Evolutionary conservation across 805 yeast species (phyloP).

Genomic region (Ogataea siamensis): DNA sequence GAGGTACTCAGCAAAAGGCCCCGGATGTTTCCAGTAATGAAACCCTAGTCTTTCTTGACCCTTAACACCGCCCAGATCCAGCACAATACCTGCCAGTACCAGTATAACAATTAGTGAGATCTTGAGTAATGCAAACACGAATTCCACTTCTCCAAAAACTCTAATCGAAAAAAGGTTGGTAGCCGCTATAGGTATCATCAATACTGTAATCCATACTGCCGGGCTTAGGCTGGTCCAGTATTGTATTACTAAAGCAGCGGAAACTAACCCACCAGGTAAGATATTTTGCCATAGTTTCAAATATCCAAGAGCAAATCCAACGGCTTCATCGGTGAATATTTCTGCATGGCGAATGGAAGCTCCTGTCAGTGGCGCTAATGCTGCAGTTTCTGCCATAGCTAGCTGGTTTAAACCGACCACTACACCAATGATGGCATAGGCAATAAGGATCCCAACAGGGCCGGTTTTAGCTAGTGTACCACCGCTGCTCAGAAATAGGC

Average conservation of each 20-base stretch:
- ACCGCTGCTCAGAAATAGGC: background rate
- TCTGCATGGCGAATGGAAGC: background rate
- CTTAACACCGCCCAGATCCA: constrained; percentile 63
- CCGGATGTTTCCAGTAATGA: constrained; percentile 33
- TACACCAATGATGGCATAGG: background rate
- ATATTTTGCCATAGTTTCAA: background rate
- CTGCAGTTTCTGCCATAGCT: background rate
- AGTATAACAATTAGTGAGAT: constrained; percentile 59
- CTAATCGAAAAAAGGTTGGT: constrained; percentile 49
- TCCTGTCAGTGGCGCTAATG: background rate
- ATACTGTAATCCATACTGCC: constrained; percentile 38
- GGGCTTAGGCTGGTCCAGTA: background rate
- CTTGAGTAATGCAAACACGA: constrained; percentile 59
- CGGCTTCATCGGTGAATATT: background rate
- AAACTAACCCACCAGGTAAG: background rate
- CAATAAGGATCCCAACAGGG: background rate
- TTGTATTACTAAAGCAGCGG: background rate
- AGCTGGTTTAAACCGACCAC: background rate
- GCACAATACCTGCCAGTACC: constrained; percentile 49
- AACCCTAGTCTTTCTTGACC: constrained; percentile 39
- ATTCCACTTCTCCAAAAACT: constrained; percentile 49
- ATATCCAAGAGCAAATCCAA: background rate
- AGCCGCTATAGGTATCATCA: constrained; percentile 41
- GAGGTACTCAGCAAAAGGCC: constrained; percentile 44
- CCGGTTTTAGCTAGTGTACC: background rate